phyloP scores from a whole-genome alignment of 805 yeast species.

The Tetrapisispora nanseiensis region DNA sequence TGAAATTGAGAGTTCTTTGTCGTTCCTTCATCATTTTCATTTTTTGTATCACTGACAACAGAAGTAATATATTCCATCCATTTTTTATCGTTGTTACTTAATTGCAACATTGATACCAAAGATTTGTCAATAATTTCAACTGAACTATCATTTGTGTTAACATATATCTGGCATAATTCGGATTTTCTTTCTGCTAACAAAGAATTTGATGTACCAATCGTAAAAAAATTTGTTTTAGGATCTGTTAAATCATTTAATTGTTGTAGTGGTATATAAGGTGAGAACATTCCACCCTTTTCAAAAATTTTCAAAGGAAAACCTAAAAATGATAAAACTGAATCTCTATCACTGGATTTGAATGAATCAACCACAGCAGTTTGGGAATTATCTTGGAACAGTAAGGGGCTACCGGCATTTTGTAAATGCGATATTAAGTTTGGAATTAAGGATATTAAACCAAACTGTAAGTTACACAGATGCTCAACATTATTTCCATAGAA shows the following conservation, averaged over 20 bases:
- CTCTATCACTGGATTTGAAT: constrained; percentile 66
- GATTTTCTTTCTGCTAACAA: constrained; percentile 57
- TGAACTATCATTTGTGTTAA: constrained; percentile 49
- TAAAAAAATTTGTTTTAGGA: constrained; percentile 48
- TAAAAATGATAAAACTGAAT: constrained; percentile 64
- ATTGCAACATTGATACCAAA: constrained; percentile 36
- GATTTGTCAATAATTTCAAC: constrained; percentile 38
- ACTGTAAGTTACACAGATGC: constrained; percentile 69
- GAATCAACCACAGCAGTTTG: constrained; percentile 51
- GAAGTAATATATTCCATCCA: constrained; percentile 55
- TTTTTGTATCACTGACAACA: constrained; percentile 41
- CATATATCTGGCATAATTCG: constrained; percentile 57
- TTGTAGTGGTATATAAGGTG: constrained; percentile 90
- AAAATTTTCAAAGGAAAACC: constrained; percentile 86
- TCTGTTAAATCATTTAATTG: constrained; percentile 67
- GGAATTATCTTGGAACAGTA: constrained; percentile 43
- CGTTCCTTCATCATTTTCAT: constrained; percentile 31
- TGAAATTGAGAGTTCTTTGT: constrained; percentile 40
- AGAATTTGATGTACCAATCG: constrained; percentile 84
- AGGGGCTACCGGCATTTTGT: constrained; percentile 73
- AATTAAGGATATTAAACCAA: constrained; percentile 70
- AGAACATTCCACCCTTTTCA: constrained; percentile 78
- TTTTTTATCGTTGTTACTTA: constrained; percentile 55
- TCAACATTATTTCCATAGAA: constrained; percentile 77
- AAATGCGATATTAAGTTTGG: constrained; percentile 70